Base-by-base conservation (phyloP, 768 basidiomycete genomes). In the Candolleomyces efflorescens region DNA sequence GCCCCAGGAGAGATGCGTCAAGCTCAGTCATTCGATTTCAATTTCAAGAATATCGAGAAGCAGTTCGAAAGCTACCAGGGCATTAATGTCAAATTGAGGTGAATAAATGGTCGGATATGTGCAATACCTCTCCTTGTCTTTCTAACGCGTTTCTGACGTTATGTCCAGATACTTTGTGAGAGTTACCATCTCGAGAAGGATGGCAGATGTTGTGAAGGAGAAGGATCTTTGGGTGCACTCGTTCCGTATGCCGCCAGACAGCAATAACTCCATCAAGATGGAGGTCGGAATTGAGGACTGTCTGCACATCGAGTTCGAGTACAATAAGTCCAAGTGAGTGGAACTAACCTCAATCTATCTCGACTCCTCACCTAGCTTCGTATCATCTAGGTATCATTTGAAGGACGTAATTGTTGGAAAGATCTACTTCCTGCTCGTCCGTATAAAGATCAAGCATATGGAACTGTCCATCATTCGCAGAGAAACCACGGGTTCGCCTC, bases 381-480 rank as follows among this genome's bases (percentile, higher is more conserved):
- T 5, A 27, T n/a, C 57, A 3, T 5, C 11, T 53, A 99, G 96
- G 74, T 99, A 99, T 73, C 97, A 99, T 69, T 75, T 98, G 59
- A 98, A 98, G 75, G 96, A 98, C 68, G 97, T 98, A 53, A 98
- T 98, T 47, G 95, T 99, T 26, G 97, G 97, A 72, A 98, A 98
- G 80, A 98, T 98, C 70, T 98, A 96, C 78, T 98, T 99, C 78
- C 79, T 99, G 52, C 87, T 98, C 44, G 95, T 98, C 7, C 88
- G 97, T 55, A 98, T 99, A 80, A 98, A 92, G 81, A 99, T 98
- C 76, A 98, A 99, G 73, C 94, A 98, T 65, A 98, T 98, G 96
- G 95, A 99, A 69, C 79, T 98, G 24, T 98, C 94, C 15, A 98
- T 98, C 68, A 98, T 99, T 63, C 87, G 96, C 39, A 83, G 95